Evolutionary conservation across 805 yeast species (phyloP).

Genomic region (Schwanniomyces polymorphus): DNA sequence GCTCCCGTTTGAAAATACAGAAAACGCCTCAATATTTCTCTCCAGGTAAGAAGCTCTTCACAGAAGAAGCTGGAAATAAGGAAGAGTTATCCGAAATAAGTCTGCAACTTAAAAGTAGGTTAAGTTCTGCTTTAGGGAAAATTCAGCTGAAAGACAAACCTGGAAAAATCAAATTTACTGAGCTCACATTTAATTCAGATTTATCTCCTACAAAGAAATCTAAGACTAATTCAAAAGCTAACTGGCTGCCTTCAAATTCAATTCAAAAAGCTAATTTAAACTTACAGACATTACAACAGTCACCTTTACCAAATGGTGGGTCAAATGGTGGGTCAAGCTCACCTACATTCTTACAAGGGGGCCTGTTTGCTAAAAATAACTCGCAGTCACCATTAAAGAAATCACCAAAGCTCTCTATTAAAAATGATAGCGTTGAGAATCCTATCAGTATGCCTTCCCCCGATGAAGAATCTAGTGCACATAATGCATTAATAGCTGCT

Average conservation of each 20-base stretch:
- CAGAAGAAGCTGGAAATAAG: slow-evolving; percentile 20
- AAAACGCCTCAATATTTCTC: slow-evolving; percentile 42
- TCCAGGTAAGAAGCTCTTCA: slow-evolving; percentile 37
- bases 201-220: slow-evolving; percentile 26
- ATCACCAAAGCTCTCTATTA: slow-evolving; percentile 6
- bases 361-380: slow-evolving; percentile 1
- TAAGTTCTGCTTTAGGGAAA: slow-evolving; percentile 42
- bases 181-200: slow-evolving; percentile 22
- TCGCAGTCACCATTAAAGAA: slow-evolving; percentile 7
- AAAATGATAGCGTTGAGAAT: slow-evolving; percentile 7
- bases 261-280: slow-evolving; percentile 32
- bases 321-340: slow-evolving; percentile 5
- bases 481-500: slow-evolving; percentile 44
- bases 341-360: slow-evolving; percentile 5
- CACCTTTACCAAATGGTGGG: slow-evolving; percentile 20
- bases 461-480: slow-evolving; percentile 45
- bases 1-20: slow-evolving; percentile 24
- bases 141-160: slow-evolving; percentile 24
- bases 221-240: slow-evolving; percentile 4
- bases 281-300: slow-evolving; percentile 36
- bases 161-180: slow-evolving; percentile 30
- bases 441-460: slow-evolving; percentile 23
- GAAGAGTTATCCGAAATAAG: slow-evolving; percentile 41
- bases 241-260: slow-evolving; percentile 21
- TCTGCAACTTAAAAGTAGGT: slow-evolving; percentile 32